Evolutionary conservation across 2,329 filamentous ascomycete species (phyloP).

Genomic region (Annulohypoxylon truncatum): DNA sequence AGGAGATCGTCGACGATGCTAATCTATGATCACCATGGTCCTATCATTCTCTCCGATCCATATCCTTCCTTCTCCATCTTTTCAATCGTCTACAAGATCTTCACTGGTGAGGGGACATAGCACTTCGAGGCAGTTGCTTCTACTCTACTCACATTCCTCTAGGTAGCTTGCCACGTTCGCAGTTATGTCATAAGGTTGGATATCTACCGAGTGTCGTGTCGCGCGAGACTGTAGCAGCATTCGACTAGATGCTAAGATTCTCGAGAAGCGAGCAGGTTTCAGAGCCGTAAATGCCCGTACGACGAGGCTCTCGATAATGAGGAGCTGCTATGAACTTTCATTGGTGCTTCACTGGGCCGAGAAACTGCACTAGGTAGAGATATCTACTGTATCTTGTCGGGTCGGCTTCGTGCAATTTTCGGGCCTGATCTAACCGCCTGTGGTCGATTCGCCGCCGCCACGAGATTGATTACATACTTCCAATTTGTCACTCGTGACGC

Average conservation of each 20-base stretch:
- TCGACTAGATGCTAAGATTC: slow-evolving; percentile 30
- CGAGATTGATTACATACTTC: slow-evolving; percentile 27
- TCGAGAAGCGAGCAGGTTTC: slow-evolving; percentile 1
- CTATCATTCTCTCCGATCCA: slow-evolving; percentile 22
- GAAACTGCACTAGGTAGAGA: slow-evolving; percentile 24
- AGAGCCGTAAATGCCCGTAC: slow-evolving; percentile 3
- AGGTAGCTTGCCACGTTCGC: slow-evolving; percentile 13
- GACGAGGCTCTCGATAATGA: slow-evolving; percentile 2
- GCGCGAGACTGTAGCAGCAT: slow-evolving; percentile 34
- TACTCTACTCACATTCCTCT: slow-evolving; percentile 5
- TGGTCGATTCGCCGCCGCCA: slow-evolving; percentile 31
- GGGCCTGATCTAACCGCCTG: slow-evolving; percentile 8
- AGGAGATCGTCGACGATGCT: slow-evolving; percentile 31
- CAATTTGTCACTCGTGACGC: slow-evolving; percentile 31
- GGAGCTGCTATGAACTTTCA: background rate
- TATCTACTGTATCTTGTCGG: background rate
- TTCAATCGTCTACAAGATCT: background rate
- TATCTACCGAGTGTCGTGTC: slow-evolving; percentile 38
- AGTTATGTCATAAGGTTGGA: slow-evolving; percentile 17
- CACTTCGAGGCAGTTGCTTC: slow-evolving; percentile 20
- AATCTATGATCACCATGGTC: slow-evolving; percentile 27
- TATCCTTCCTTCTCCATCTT: slow-evolving; percentile 12
- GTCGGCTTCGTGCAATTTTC: background rate
- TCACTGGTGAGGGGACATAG: background rate
- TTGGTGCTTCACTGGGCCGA: slow-evolving; percentile 18